These are phyloP conservation scores for Xylariaceae sp. DNA, from an alignment of 2,329 filamentous ascomycete species.

Conservation along the genomic window DNA sequence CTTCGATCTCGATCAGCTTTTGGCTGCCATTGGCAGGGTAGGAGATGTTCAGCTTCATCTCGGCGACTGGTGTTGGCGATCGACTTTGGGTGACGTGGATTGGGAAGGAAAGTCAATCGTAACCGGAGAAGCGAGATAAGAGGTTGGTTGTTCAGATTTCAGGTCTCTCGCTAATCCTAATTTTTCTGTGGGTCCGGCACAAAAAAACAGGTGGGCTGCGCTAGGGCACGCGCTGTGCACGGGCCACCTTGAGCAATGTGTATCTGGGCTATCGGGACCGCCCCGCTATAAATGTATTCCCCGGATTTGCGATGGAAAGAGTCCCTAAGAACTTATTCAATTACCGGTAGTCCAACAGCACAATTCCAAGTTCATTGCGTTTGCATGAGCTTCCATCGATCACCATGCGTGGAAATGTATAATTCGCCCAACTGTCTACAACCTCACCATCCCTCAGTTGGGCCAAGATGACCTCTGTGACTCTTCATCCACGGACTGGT, in stretches of 20 bases:
- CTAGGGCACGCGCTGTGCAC: constrained; percentile 29
- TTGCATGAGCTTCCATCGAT: neutral
- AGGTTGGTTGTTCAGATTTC: constrained; percentile 29
- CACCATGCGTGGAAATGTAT: neutral
- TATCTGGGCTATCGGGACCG: neutral
- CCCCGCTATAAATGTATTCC: neutral
- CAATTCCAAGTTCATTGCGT: neutral
- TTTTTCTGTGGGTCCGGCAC: constrained; percentile 26
- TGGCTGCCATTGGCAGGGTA: constrained; percentile 99
- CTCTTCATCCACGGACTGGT: constrained; percentile 39
- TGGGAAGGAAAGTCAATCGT: constrained; percentile 32
- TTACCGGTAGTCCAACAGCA: no score
- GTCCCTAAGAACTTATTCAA: neutral
- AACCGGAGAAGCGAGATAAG: constrained; percentile 22
- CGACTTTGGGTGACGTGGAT: constrained; percentile 32
- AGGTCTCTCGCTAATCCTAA: constrained; percentile 32
- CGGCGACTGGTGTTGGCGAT: constrained; percentile 41
- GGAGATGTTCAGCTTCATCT: constrained; percentile 72
- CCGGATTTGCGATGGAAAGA: neutral
- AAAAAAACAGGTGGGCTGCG: constrained; percentile 23
- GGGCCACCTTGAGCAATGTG: constrained; percentile 18
- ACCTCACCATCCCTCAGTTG: neutral
- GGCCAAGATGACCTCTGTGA: constrained; percentile 32
- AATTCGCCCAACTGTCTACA: neutral
- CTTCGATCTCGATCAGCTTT: constrained; percentile 98